Conservation (phyloP, 768 basidiomycete genomes). For the Tylopilus felleus region DNA sequence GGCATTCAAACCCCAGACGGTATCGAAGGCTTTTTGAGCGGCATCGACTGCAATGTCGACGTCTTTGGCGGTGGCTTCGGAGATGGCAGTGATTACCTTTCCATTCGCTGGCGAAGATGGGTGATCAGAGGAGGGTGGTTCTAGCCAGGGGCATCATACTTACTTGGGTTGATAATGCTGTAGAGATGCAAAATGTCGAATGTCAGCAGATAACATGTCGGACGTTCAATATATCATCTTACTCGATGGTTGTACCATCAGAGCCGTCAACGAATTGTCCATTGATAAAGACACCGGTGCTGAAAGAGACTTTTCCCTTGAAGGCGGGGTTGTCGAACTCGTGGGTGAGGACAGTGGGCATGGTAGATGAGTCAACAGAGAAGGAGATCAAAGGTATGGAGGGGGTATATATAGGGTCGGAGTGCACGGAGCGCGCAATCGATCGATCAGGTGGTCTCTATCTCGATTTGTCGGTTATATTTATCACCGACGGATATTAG, state of each 20-base stretch:
- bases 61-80: constrained; percentile 61
- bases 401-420: constrained; percentile 20
- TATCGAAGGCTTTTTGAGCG: constrained; percentile 59
- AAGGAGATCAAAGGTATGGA: background rate
- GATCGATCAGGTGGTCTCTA: background rate
- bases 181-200: background rate
- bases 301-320: constrained; percentile 56
- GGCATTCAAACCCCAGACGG: constrained; percentile 63
- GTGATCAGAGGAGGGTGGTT: background rate
- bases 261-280: constrained; percentile 62
- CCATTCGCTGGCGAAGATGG: constrained; percentile 50
- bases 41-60: constrained; percentile 73
- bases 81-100: constrained; percentile 52
- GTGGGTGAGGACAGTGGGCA: constrained; percentile 45
- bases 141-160: constrained; percentile 7
- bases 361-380: constrained; percentile 20
- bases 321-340: constrained; percentile 50
- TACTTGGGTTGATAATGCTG: constrained; percentile 60
- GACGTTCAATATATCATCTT: constrained; percentile 33
- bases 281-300: constrained; percentile 71
- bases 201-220: background rate
- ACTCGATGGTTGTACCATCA: constrained; percentile 66
- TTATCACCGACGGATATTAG: too few species aligned
- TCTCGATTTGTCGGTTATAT: background rate
- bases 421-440: background rate